Base-by-base conservation (phyloP, 2,329 filamentous ascomycete genomes). In the Tothia fuscella region DNA sequence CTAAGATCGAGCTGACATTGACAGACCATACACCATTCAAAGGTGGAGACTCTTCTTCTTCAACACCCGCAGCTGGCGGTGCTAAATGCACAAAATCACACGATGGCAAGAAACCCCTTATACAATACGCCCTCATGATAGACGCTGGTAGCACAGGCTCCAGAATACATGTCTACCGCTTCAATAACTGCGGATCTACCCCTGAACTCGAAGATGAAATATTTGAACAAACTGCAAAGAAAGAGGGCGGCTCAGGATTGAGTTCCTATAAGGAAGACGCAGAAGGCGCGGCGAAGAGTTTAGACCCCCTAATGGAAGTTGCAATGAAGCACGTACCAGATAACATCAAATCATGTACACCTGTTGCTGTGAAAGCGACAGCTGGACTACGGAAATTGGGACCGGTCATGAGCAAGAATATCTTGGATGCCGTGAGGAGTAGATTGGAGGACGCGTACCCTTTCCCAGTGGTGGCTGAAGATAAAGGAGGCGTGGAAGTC, bases 51-150 rank as follows among this genome's bases (percentile, higher is more conserved):
- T 10, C 17, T 19, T 10, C 26, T 29, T 61, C 66, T 24, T 59
- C 60, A 5, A 62, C 84, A 53, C 67, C 72, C 20, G 75, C 78
- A 6, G 72, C 78, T 54, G 74, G 74, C 50, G 70, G 74, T n/a
- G n/a, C n/a, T 32, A 82, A 76, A 65, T 98, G 91, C 72, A 78
- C 78, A 46, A 84, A 80, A 58, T 86, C 91, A 31, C 80, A 74
- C 65, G 85, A 86, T 53, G 78, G 82, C 55, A 81, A 86, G 50
- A 96, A 95, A 67, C 89, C 91, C 38, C 76, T 98, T 50, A 80
- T 95, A 47, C 91, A 98, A 60, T 98, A 96, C 67, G 93, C 91
- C 47, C 75, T 96, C 56, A 98, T 98, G 91, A 85, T 98, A 56
- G 91, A 98, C 63, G 91, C 91, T 36, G 91, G 91, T 53, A 96